These are phyloP conservation scores for Lipomyces starkeyi DNA, from an alignment of 805 yeast genomes.

Conservation along the genomic window DNA sequence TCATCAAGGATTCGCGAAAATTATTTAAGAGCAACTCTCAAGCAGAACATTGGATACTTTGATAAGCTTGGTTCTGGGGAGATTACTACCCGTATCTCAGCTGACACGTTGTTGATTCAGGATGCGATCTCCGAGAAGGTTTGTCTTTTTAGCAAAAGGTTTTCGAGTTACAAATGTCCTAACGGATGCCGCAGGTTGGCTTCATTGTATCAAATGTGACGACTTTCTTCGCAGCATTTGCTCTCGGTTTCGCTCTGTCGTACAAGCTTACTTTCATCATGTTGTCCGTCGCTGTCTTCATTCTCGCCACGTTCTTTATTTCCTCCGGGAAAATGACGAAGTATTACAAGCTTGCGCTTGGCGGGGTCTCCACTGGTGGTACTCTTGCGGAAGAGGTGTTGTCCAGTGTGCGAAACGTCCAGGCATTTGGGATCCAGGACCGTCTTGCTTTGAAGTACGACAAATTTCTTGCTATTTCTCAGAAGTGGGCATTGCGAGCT, in stretches of 20 bases:
- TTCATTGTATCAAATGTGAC: slow-evolving; percentile 48
- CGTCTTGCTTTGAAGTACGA: slow-evolving; percentile 47
- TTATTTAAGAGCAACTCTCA: slow-evolving; percentile 48
- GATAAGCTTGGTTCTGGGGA: slow-evolving; percentile 52
- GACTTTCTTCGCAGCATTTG: slow-evolving; percentile 50
- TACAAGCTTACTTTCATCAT: slow-evolving; percentile 50
- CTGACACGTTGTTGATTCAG: slow-evolving; percentile 50
- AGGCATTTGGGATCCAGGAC: slow-evolving; percentile 52
- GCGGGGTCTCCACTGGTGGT: slow-evolving; percentile 38
- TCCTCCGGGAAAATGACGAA: slow-evolving; percentile 45
- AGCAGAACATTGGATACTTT: slow-evolving; percentile 52
- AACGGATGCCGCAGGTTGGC: slow-evolving; percentile 25
- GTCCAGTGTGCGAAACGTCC: slow-evolving; percentile 50
- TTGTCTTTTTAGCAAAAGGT: background rate
- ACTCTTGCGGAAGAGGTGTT: slow-evolving; percentile 52
- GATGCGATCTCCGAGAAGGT: slow-evolving; percentile 52
- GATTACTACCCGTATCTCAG: slow-evolving; percentile 53
- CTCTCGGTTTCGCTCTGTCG: slow-evolving; percentile 48
- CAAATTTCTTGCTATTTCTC: slow-evolving; percentile 41
- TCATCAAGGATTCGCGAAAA: slow-evolving; percentile 50
- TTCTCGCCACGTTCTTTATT: slow-evolving; percentile 43
- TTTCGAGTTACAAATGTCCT: background rate
- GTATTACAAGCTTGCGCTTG: slow-evolving; percentile 34
- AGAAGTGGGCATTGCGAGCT: slow-evolving; percentile 37
- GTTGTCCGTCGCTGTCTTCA: slow-evolving; percentile 46